phyloP scores from a whole-genome alignment of 2,329 filamentous ascomycete genomes.

The Alternaria brassicae region DNA sequence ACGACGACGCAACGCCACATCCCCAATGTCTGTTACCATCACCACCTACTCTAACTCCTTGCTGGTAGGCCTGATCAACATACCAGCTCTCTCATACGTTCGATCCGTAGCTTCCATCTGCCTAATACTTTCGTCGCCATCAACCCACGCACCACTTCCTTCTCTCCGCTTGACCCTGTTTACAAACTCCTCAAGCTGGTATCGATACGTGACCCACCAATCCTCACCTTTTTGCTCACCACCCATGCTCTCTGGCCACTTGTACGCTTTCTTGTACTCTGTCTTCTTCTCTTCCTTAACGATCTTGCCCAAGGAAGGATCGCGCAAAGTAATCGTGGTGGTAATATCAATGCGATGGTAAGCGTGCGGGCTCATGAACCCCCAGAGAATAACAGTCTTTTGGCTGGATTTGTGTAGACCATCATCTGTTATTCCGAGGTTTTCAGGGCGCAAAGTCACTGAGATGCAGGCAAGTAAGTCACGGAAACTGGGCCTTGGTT shows the following conservation, averaged over 20 bases:
- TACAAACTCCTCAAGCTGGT: conserved; percentile 49
- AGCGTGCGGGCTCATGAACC: conserved; percentile 30
- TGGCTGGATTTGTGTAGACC: conserved; percentile 16
- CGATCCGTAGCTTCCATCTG: conserved; percentile 48
- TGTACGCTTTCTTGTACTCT: conserved; percentile 28
- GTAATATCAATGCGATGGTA: conserved; percentile 34
- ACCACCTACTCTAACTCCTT: conserved; percentile 9
- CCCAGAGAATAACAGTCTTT: conserved; percentile 22
- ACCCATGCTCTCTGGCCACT: conserved; percentile 42
- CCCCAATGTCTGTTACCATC: neutral
- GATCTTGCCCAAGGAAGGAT: conserved; percentile 10
- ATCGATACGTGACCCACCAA: conserved; percentile 48
- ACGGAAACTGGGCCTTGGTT: too few relatives aligned
- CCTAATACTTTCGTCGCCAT: conserved; percentile 43
- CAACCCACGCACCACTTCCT: conserved; percentile 39
- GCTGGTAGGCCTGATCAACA: conserved; percentile 31
- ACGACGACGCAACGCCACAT: neutral
- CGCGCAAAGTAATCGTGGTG: conserved; percentile 3
- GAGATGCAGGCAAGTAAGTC: conserved; percentile 16
- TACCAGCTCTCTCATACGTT: conserved; percentile 44
- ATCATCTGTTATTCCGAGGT: conserved; percentile 2
- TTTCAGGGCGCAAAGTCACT: conserved; percentile 19
- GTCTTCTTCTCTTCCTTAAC: conserved; percentile 17
- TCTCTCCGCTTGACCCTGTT: conserved; percentile 38
- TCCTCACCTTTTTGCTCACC: conserved; percentile 28